Base-by-base conservation (phyloP, 805 yeast genomes). In the Priceomyces castillae region DNA sequence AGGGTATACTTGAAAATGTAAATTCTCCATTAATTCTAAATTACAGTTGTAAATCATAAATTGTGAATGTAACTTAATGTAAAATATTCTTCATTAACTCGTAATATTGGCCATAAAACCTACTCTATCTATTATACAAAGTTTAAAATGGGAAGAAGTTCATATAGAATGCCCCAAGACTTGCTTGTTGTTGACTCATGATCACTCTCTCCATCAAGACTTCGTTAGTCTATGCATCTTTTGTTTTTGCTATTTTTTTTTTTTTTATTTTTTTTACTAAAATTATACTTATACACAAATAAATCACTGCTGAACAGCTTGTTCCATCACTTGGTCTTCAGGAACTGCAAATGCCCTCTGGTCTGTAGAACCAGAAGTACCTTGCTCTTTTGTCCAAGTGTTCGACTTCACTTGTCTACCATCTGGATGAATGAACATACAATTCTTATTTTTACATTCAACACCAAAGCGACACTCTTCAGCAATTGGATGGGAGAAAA, bases 381-480 rank as follows among this genome's bases (percentile, higher is more conserved):
- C 48, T 10, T 33, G 49, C 28, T 62, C 64, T 39, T 61, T 62
- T 18, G 61, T 49, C 76, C 73, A 70, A 9, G 70, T 64, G 42
- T 63, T 60, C 30, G 64, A 54, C 41, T 54, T 62, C 41, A 57
- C 47, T 25, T 56, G 53, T 59, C 90, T 76, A n/a, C 88, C 94
- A 45, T 80, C 84, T 11, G 97, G 95, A 64, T 90, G 97, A 54
- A 74, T 76, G 66, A 73, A 90, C 50, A 81, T 62, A 73, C 97
- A 90, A 42, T 74, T 71, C 40, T 72, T 71, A 62, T 87, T 88
- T 53, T 74, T 78, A 67, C 97, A 90, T 48, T 79, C 78, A 45
- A 73, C 72, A 11, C 89, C 95, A 64, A 82, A 90, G 54, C 84
- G 86, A 69, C 97, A 90, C 41, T 76, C 82, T 57, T 84, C 90